Percentiles rank a stretch among this genome's conserved stretches.
These are phyloP conservation scores for Neurospora sp. DNA, from an alignment of 495 filamentous ascomycete species.

Conservation along the genomic window DNA sequence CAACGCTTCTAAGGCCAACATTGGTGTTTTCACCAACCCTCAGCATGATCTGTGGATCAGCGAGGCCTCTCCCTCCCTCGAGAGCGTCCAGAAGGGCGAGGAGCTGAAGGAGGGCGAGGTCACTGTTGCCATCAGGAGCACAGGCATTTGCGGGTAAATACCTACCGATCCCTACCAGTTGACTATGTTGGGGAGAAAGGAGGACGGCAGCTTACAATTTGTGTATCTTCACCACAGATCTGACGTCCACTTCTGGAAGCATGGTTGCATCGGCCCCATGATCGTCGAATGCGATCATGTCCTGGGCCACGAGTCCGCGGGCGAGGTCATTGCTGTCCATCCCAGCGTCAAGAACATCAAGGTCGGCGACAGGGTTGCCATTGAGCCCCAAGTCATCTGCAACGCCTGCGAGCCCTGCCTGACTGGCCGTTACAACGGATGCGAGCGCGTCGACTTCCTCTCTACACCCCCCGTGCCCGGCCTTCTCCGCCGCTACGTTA, in stretches of 20 bases:
- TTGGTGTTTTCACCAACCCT: constrained; percentile 92
- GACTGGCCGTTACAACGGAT: constrained; percentile 87
- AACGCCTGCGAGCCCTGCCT: constrained; percentile 80
- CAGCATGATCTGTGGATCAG: constrained; percentile 84
- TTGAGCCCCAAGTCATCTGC: constrained; percentile 89
- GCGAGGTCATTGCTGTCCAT: constrained; percentile 70
- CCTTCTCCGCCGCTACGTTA: constrained; percentile 84
- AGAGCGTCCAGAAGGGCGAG: constrained; percentile 60
- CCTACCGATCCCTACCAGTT: not conserved
- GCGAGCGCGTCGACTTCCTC: constrained; percentile 71
- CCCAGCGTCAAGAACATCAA: constrained; percentile 65
- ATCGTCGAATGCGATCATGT: constrained; percentile 78
- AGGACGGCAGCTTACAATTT: constrained; percentile 6
- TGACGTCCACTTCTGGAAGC: constrained; percentile 94
- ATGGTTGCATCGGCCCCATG: constrained; percentile 89
- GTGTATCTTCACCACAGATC: constrained; percentile 42
- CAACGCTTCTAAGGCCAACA: constrained; percentile 60
- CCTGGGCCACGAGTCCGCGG: constrained; percentile 86
- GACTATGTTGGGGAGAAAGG: constrained; percentile 16
- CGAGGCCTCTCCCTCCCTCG: constrained; percentile 61
- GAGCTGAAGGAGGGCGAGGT: constrained; percentile 71
- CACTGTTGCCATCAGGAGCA: constrained; percentile 74
- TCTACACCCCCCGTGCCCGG: constrained; percentile 83
- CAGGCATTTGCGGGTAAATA: constrained; percentile 82
- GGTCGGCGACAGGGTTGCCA: constrained; percentile 75